phyloP scores from a whole-genome alignment of 306 rosid genomes.

The Quercus alba region DNA sequence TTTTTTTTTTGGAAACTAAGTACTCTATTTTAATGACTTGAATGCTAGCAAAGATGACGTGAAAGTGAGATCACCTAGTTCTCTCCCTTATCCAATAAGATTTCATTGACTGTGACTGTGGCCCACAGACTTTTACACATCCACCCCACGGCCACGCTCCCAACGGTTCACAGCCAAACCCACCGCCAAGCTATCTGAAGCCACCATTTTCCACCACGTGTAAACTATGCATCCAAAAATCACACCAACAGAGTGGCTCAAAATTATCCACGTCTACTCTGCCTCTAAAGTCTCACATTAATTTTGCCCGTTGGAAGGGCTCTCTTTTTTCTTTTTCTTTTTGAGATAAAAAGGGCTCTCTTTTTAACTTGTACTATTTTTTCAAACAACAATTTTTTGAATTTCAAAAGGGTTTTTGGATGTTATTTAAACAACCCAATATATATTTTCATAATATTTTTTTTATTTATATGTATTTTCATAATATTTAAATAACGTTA shows the following conservation, averaged over 20 bases:
- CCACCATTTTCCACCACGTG: conserved; percentile 4
- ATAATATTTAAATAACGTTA: too few species aligned
- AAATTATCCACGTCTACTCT: conserved; percentile 32
- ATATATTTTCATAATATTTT: too few species aligned
- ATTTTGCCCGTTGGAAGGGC: neutral
- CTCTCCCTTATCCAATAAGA: neutral
- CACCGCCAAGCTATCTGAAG: conserved; percentile 1
- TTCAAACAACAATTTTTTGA: too few species aligned
- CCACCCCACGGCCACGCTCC: neutral
- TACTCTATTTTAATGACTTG: neutral
- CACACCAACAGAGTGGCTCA: neutral
- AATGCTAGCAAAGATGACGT: neutral
- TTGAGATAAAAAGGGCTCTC: too few species aligned
- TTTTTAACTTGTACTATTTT: too few species aligned
- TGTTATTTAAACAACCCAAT: fast-evolving
- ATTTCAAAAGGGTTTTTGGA: fast-evolving
- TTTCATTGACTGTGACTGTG: neutral
- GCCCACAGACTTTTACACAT: too few species aligned
- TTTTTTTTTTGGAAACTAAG: too few species aligned
- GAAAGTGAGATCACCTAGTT: neutral
- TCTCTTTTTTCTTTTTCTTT: too few species aligned
- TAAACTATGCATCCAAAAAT: neutral
- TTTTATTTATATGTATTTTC: too few species aligned
- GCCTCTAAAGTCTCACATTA: neutral
- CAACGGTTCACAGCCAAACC: neutral